Conservation (phyloP, 345 rosid species). For the Diplotaxis tenuifolia region DNA sequence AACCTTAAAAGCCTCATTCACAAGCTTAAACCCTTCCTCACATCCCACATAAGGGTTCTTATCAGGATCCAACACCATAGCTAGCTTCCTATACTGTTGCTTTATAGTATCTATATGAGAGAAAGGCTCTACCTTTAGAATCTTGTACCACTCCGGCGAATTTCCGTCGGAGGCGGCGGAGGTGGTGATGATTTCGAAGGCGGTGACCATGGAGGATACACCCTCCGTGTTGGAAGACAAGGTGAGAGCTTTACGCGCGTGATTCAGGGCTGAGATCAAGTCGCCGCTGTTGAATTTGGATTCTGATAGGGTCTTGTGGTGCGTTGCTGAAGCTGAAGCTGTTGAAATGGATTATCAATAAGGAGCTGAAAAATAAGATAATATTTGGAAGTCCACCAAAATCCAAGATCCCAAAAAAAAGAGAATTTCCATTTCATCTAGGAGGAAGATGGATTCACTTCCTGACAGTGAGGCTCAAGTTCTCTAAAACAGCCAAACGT, state of each 20-base stretch:
- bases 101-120: slow-evolving; percentile 63
- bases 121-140: slow-evolving; percentile 86
- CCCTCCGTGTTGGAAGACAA: slow-evolving; percentile 58
- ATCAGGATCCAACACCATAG: slow-evolving; percentile 74
- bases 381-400: no score
- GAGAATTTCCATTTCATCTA: no score
- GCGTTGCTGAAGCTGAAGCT: no score
- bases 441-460: no score
- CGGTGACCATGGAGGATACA: slow-evolving; percentile 58
- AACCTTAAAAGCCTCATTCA: slow-evolving; percentile 73
- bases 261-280: slow-evolving; percentile 56
- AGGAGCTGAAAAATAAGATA: no score
- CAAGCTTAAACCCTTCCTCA: slow-evolving; percentile 86
- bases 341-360: no score
- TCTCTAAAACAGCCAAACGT: no score
- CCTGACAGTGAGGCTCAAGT: no score
- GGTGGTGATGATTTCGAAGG: slow-evolving; percentile 54
- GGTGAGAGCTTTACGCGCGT: slow-evolving; percentile 61
- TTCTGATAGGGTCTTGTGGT: slow-evolving; percentile 55
- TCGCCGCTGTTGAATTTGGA: slow-evolving; percentile 49
- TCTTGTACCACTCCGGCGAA: slow-evolving; percentile 70
- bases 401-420: no score
- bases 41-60: slow-evolving; percentile 63
- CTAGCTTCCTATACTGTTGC: slow-evolving; percentile 75
- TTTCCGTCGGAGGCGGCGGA: slow-evolving; percentile 48